phyloP scores from a whole-genome alignment of 1,139 yeast species.

The Taiozyma sp. region DNA sequence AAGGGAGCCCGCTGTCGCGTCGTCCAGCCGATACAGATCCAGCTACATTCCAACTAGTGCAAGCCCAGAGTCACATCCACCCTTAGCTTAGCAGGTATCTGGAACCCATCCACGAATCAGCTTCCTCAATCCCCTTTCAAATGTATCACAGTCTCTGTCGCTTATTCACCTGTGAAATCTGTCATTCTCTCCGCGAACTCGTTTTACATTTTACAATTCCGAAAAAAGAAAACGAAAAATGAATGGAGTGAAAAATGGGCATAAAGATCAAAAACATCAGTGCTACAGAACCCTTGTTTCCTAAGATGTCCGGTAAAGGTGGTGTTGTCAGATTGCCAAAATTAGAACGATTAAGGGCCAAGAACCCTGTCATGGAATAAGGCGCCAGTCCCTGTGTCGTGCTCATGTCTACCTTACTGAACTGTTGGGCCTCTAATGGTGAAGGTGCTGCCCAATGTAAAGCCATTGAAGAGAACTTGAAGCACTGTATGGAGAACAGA shows the following conservation, averaged over 20 bases:
- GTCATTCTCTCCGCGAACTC: not conserved
- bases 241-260: not conserved
- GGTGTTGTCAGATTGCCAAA: constrained; percentile 57
- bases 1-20: no score
- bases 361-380: constrained; percentile 55
- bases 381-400: constrained; percentile 70
- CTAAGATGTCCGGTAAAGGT: constrained; percentile 22
- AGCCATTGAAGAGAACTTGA: constrained; percentile 53
- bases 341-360: constrained; percentile 68
- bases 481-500: constrained; percentile 45
- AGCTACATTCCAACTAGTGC: no score
- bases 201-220: not conserved
- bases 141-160: not conserved
- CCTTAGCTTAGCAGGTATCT: no score
- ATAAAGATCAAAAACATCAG: no score
- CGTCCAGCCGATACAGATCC: no score
- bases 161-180: not conserved
- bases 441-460: constrained; percentile 72
- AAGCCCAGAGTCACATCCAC: no score
- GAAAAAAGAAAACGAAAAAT: not conserved
- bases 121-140: no score
- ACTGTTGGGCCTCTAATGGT: constrained; percentile 96
- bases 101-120: no score
- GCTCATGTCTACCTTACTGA: constrained; percentile 77
- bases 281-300: no score